phyloP scores from a whole-genome alignment of 2,329 filamentous ascomycete genomes.

The Trichoderma afroharzianum region DNA sequence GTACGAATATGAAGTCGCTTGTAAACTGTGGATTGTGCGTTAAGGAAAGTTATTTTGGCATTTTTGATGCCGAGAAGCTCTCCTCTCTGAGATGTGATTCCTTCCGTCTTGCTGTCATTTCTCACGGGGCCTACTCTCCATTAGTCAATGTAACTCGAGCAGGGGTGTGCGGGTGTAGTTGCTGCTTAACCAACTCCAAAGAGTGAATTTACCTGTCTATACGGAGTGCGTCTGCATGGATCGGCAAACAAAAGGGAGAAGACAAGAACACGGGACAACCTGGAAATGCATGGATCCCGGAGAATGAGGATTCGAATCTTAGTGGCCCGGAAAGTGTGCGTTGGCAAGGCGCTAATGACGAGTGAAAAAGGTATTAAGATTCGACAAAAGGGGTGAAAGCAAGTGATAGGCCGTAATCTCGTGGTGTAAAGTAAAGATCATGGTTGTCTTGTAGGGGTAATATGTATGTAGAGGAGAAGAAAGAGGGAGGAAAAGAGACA shows the following conservation, averaged over 20 bases:
- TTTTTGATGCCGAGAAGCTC: not conserved
- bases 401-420: not conserved
- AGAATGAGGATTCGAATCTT: not conserved
- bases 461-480: not conserved
- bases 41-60: not conserved
- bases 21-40: not conserved
- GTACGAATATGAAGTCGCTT: not conserved
- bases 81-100: not conserved
- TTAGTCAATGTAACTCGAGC: not conserved
- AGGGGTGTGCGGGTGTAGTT: not conserved
- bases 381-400: not conserved
- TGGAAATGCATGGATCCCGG: not conserved
- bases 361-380: not conserved
- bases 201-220: not conserved
- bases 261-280: not conserved
- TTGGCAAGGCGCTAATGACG: not conserved
- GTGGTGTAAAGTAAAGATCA: not conserved
- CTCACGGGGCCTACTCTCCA: not conserved
- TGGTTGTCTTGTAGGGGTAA: not conserved
- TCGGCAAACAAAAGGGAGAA: not conserved
- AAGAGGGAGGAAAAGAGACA: not conserved
- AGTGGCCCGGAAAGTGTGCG: not conserved
- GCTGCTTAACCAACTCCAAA: not conserved
- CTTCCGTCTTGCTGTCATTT: not conserved
- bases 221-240: not conserved